These are phyloP conservation scores for Saccharomycopsis sp. DNA, from an alignment of 805 yeast species.

Conservation along the genomic window DNA sequence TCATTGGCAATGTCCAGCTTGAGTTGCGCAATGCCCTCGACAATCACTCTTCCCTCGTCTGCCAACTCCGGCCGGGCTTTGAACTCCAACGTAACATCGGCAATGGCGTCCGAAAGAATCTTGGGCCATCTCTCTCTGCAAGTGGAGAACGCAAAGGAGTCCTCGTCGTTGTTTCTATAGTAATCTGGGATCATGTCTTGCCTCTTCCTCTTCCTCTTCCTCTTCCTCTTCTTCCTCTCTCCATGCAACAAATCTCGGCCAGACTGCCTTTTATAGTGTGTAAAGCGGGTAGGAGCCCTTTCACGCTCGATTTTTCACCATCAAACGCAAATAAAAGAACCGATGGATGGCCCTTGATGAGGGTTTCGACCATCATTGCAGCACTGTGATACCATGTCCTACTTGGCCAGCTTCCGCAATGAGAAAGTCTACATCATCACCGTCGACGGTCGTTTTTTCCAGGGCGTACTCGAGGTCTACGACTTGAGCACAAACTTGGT, in stretches of 20 bases:
- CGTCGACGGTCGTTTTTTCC: constrained; percentile 30
- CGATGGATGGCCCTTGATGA: too few species aligned
- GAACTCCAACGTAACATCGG: constrained; percentile 41
- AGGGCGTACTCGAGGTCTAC: constrained; percentile 25
- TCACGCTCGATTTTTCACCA: too few species aligned
- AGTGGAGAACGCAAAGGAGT: constrained; percentile 77
- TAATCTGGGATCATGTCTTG: constrained; percentile 34
- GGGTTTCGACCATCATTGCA: too few species aligned
- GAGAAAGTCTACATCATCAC: constrained; percentile 28
- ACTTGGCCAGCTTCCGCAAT: constrained; percentile 13
- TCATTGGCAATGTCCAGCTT: constrained; percentile 16
- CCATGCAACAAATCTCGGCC: too few species aligned
- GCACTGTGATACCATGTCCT: too few species aligned
- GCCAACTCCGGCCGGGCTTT: neutral
- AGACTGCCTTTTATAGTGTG: too few species aligned
- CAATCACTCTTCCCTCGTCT: constrained; percentile 19
- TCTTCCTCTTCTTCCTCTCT: too few species aligned
- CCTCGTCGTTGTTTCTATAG: constrained; percentile 57
- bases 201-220: constrained; percentile 12
- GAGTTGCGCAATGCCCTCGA: constrained; percentile 7
- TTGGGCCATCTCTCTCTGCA: constrained; percentile 81
- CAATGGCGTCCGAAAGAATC: constrained; percentile 58
- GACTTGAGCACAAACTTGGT: constrained; percentile 37
- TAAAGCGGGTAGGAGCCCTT: too few species aligned
- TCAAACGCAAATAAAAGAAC: too few species aligned